phyloP scores from a whole-genome alignment of 176 grass and related monocot species.

The Neostapfia colusana region DNA sequence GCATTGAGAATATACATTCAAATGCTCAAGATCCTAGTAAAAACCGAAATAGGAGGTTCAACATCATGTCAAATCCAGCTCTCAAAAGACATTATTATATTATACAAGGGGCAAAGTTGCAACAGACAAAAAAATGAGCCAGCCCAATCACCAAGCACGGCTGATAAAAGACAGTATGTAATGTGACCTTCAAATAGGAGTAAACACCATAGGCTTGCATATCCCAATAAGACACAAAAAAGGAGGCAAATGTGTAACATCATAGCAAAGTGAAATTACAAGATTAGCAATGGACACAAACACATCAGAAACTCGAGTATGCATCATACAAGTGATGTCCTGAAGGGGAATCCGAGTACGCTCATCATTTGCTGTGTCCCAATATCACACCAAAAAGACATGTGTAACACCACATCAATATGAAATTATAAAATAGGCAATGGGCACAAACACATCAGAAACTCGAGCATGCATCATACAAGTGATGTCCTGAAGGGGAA shows the following conservation, averaged over 20 bases:
- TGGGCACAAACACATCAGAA: slow-evolving; percentile 59
- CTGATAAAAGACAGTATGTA: too few relatives aligned
- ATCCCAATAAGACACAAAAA: background rate
- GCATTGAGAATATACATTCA: slow-evolving; percentile 7
- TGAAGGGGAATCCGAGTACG: slow-evolving; percentile 99
- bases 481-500: slow-evolving; percentile 98
- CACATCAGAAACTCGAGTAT: slow-evolving; percentile 78
- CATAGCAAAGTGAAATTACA: too few relatives aligned
- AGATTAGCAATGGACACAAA: background rate
- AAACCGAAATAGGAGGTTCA: too few relatives aligned
- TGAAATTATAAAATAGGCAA: background rate
- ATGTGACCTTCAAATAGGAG: background rate
- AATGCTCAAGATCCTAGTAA: background rate
- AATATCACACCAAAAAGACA: background rate
- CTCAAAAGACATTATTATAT: too few relatives aligned
- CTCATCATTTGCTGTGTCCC: slow-evolving; percentile 63
- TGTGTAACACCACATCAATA: too few relatives aligned
- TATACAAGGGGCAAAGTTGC: too few relatives aligned
- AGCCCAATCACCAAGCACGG: too few relatives aligned
- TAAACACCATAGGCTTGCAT: too few relatives aligned
- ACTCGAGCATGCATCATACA: slow-evolving; percentile 89
- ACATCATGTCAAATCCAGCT: too few relatives aligned
- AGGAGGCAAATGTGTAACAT: too few relatives aligned
- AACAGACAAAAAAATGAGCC: too few relatives aligned
- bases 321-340: slow-evolving; percentile 93